Conservation (phyloP, 441 rosid species). For the Bruguiera hainesii region DNA sequence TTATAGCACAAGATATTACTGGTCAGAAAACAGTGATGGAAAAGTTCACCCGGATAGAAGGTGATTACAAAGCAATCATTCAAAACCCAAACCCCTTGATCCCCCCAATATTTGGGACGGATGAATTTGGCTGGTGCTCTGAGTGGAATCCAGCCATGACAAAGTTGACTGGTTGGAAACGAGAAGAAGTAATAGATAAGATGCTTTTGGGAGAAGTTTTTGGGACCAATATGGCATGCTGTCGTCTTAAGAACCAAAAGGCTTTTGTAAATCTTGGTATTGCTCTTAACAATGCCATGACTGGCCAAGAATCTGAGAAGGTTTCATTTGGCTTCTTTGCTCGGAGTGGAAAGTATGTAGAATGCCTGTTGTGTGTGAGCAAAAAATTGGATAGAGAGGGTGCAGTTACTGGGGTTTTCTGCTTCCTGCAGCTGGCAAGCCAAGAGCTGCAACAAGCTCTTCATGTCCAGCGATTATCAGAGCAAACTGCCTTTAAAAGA, state of each 20-base stretch:
- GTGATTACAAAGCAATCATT: slow-evolving; percentile 90
- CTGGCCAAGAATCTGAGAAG: slow-evolving; percentile 69
- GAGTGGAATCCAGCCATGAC: slow-evolving; percentile 95
- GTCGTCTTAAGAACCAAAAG: slow-evolving; percentile 83
- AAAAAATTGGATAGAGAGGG: slow-evolving; percentile 84
- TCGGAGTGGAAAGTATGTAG: slow-evolving; percentile 64
- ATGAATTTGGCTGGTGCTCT: slow-evolving; percentile 95
- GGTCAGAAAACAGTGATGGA: slow-evolving; percentile 90
- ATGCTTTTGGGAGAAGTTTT: slow-evolving; percentile 93
- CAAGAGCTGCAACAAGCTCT: slow-evolving; percentile 87
- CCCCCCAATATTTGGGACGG: slow-evolving; percentile 87
- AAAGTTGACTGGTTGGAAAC: slow-evolving; percentile 74
- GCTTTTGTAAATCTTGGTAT: slow-evolving; percentile 75
- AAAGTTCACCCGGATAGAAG: slow-evolving; percentile 91
- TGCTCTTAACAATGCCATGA: slow-evolving; percentile 69
- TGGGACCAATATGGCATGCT: slow-evolving; percentile 62
- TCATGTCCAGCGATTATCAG: slow-evolving; percentile 77
- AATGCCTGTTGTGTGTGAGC: slow-evolving; percentile 75
- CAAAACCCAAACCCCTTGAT: slow-evolving; percentile 91
- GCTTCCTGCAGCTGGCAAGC: slow-evolving; percentile 95
- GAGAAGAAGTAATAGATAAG: slow-evolving; percentile 80
- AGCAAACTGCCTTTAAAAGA: slow-evolving; percentile 71
- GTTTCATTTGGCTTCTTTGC: slow-evolving; percentile 72
- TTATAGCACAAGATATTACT: slow-evolving; percentile 94
- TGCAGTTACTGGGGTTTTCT: slow-evolving; percentile 71